These are phyloP conservation scores for Tardiomyces blankii DNA, from an alignment of 1,139 yeast species.

Conservation along the genomic window DNA sequence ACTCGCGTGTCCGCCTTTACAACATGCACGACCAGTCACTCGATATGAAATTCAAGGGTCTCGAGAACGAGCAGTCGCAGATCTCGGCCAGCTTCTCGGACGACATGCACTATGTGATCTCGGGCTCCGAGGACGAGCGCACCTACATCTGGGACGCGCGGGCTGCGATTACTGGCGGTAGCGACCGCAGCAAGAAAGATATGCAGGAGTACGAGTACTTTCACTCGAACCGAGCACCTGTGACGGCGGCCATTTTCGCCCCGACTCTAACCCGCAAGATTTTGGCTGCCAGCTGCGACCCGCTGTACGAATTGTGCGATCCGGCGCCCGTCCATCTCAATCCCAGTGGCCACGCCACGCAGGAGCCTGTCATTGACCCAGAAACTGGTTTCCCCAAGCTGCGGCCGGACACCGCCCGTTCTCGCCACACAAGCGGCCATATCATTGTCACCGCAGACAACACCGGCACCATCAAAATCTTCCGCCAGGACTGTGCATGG, in stretches of 20 bases:
- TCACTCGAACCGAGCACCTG: constrained; percentile 65
- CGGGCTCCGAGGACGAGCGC: constrained; percentile 37
- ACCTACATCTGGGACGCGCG: constrained; percentile 51
- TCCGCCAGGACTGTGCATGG: constrained; percentile 64
- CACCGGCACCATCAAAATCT: constrained; percentile 61
- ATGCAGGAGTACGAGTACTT: constrained; percentile 41
- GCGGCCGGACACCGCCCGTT: constrained; percentile 5
- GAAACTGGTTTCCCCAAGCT: constrained; percentile 4
- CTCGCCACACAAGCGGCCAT: constrained; percentile 23
- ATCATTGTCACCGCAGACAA: constrained; percentile 72
- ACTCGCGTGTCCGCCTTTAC: constrained; percentile 62
- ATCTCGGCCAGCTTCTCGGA: constrained; percentile 58
- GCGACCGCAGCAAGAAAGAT: constrained; percentile 13
- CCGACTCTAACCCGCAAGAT: constrained; percentile 60
- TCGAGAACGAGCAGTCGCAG: constrained; percentile 57
- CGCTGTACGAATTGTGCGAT: constrained; percentile 52
- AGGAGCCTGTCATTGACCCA: neutral
- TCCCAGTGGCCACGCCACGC: neutral
- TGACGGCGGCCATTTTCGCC: constrained; percentile 71
- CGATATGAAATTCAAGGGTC: constrained; percentile 64
- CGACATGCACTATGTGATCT: constrained; percentile 33
- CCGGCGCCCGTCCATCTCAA: constrained; percentile 18
- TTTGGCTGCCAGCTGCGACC: constrained; percentile 64
- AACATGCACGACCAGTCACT: constrained; percentile 45
- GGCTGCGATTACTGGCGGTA: constrained; percentile 7